Evolutionary conservation across 805 yeast genomes (phyloP).

Genomic region (Starmerella cellae): DNA sequence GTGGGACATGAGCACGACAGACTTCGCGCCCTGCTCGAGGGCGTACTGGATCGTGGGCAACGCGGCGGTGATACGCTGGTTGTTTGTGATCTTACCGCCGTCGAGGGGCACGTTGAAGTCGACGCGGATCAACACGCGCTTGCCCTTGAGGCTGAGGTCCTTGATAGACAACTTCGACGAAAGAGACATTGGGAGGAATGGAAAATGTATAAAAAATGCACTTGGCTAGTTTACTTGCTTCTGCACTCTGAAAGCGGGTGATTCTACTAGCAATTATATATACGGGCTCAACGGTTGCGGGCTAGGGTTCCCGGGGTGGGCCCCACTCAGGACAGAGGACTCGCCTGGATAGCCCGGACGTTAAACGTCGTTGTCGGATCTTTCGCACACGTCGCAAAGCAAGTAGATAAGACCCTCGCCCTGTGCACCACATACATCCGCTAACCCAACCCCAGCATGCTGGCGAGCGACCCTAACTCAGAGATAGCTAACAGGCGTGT

Average conservation of each 20-base stretch:
- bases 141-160: constrained; percentile 73
- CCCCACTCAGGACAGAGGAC: too few species aligned
- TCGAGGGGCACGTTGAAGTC: constrained; percentile 52
- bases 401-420: not conserved
- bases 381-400: constrained; percentile 1
- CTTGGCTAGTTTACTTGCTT: not conserved
- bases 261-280: constrained; percentile 6
- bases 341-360: not conserved
- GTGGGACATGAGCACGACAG: constrained; percentile 86
- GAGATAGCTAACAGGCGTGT: too few species aligned
- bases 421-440: too few species aligned
- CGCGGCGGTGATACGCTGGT: constrained; percentile 99
- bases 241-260: not conserved
- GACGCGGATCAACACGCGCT: constrained; percentile 97
- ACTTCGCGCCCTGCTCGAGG: constrained; percentile 78
- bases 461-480: too few species aligned
- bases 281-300: constrained; percentile 7
- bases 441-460: too few species aligned
- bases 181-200: constrained; percentile 55
- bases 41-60: constrained; percentile 96
- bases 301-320: constrained; percentile 17
- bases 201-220: too few species aligned
- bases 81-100: constrained; percentile 94
- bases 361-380: not conserved
- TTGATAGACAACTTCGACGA: constrained; percentile 85